phyloP scores from a whole-genome alignment of 202 grass and related monocot genomes.

The Brachypodium distachyon region DNA sequence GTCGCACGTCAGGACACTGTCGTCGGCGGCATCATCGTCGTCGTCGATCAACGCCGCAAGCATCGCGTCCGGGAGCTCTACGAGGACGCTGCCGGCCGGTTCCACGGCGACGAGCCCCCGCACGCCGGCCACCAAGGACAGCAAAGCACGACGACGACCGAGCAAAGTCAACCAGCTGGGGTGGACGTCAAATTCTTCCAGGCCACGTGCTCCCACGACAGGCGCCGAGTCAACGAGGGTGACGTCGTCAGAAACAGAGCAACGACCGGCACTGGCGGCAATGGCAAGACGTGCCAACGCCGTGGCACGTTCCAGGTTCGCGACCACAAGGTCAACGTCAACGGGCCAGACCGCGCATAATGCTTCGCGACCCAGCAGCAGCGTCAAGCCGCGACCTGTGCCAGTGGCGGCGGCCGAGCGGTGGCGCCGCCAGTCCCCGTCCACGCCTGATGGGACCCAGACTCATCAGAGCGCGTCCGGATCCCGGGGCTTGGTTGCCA shows the following conservation, averaged over 20 bases:
- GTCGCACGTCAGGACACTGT: background rate
- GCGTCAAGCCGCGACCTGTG: background rate
- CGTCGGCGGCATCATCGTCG: constrained; percentile 11
- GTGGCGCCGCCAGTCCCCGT: background rate
- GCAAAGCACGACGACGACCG: background rate
- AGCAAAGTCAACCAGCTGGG: background rate
- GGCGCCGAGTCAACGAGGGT: background rate
- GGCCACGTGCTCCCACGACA: background rate
- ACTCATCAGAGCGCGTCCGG: background rate
- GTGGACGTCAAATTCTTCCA: background rate
- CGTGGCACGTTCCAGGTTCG: constrained; percentile 18
- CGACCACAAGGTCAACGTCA: constrained; percentile 26
- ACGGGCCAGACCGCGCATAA: background rate
- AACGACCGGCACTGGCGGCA: background rate
- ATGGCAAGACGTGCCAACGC: background rate
- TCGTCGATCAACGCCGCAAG: constrained; percentile 4
- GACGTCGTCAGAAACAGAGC: background rate
- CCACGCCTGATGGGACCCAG: background rate
- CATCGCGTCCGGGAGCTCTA: background rate
- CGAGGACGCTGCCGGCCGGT: background rate
- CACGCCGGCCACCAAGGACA: background rate
- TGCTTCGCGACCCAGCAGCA: background rate
- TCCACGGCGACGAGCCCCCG: background rate
- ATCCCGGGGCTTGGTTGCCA: background rate
- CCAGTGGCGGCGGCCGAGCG: background rate